Conservation (phyloP, 495 filamentous ascomycete genomes). For the Mytilinidion resinicola region DNA sequence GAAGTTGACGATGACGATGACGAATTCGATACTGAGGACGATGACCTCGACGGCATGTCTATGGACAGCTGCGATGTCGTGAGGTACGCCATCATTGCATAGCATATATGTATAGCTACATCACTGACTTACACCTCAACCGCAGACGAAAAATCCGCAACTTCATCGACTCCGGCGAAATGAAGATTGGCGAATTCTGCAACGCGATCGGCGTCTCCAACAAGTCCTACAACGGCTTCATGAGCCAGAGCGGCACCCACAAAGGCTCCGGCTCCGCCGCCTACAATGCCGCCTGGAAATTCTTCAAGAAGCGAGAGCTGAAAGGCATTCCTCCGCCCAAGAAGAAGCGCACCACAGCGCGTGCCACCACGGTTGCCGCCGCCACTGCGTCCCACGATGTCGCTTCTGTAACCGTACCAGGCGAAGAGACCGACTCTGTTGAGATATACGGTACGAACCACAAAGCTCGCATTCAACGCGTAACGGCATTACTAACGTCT, state of each 20-base stretch:
- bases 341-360: conserved; percentile 26
- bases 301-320: conserved; percentile 41
- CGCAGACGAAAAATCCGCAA: conserved; percentile 41
- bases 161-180: conserved; percentile 41
- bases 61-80: not conserved
- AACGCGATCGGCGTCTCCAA: conserved; percentile 36
- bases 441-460: conserved; percentile 50
- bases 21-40: not conserved
- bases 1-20: too few species aligned
- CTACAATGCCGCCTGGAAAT: conserved; percentile 33
- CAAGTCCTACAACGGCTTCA: conserved; percentile 34
- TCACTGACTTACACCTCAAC: not conserved
- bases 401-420: conserved; percentile 35
- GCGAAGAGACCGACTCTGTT: conserved; percentile 39
- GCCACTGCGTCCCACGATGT: conserved; percentile 25
- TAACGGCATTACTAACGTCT: not conserved
- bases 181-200: conserved; percentile 45
- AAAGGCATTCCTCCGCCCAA: conserved; percentile 30
- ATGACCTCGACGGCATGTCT: not conserved
- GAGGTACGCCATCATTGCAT: not conserved
- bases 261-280: conserved; percentile 33
- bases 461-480: conserved; percentile 21
- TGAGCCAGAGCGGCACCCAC: conserved; percentile 33
- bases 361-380: not conserved
- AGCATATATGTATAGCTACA: not conserved